phyloP scores from a whole-genome alignment of 148 eudicot species.

The Simmondsia chinensis region DNA sequence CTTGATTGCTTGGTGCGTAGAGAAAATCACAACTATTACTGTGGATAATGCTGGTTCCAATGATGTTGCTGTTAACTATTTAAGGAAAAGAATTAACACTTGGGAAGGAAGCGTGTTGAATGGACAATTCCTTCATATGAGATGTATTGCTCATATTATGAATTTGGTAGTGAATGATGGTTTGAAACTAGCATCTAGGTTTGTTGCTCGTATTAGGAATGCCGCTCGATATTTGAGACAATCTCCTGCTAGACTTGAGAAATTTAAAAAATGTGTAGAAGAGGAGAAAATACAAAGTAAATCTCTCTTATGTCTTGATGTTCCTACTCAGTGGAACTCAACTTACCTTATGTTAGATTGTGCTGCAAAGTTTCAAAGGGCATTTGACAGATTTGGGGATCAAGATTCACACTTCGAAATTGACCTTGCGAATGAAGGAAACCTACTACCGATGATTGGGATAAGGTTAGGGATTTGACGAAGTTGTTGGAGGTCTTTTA shows the following conservation, averaged over 20 bases:
- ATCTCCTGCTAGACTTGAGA: background rate
- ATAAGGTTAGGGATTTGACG: background rate
- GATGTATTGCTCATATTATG: conserved; percentile 4
- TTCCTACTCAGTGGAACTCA: conserved; percentile 6
- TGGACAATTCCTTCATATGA: conserved; percentile 4
- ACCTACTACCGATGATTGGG: background rate
- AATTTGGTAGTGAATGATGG: background rate
- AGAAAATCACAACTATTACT: conserved; percentile 1
- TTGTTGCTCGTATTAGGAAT: background rate
- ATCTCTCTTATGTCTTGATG: conserved; percentile 1
- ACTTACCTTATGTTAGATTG: conserved; percentile 1
- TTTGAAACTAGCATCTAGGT: background rate
- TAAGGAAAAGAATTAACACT: background rate
- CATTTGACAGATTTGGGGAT: conserved; percentile 1
- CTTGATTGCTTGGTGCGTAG: conserved; percentile 1
- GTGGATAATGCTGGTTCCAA: conserved; percentile 2
- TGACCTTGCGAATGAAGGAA: background rate
- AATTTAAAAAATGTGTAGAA: conserved; percentile 6
- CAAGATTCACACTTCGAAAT: background rate
- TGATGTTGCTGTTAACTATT: background rate
- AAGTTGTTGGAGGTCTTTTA: too few relatives aligned
- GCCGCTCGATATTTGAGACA: background rate
- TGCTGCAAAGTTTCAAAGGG: background rate
- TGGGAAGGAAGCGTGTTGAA: background rate
- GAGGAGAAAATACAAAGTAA: background rate